Base-by-base conservation (phyloP, 352 stramenopile species). In the Phytophthora pluvialis region DNA sequence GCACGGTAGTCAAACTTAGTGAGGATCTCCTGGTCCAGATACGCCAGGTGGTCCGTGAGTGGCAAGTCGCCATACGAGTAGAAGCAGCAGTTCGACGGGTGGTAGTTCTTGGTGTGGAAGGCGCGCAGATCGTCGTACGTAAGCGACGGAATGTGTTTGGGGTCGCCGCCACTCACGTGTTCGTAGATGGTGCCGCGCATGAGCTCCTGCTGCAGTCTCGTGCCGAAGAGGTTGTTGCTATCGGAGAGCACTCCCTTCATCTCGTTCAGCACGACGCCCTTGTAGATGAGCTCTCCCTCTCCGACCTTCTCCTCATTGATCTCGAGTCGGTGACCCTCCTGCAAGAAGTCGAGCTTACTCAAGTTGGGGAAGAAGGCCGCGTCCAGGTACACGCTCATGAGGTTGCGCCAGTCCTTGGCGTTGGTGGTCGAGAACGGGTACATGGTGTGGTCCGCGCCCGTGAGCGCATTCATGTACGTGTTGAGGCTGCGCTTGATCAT, bases 391-490 rank as follows among this genome's bases (percentile, higher is more conserved):
- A 99, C 97, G 63, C 91, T 89, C 66, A 98, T 89, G 13, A 99
- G 80, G 76, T 99, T 99, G 73, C 97, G 90, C 65, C 98, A 99
- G 81, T 99, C 97, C 75, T 98, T 97, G 36, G 78, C 80, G 81
- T 99, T 99, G 50, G 95, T 96, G 38, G 90, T 98, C 26, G 96
- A 97, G 49, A 99, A 98, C n/a, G 98, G 97, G 67, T 99, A 99
- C 83, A 98, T 99, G 38, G 98, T 99, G 56, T 98, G 84, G 81
- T 99, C 97, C 13, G 87, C 94, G 54, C 98, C 98, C n/a, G 98
- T 99, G 55, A 99, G 98, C 12, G 98, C 98, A 81, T 99, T 99
- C 78, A 99, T 93, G 81, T 99, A 99, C 49, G 97, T 99, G 77
- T 99, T 98, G 9, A 99, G 83, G 55, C 83, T 98, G 64, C 97